Evolutionary conservation across 2,329 filamentous ascomycete genomes (phyloP).

Genomic region (Rhynchosporium graminicola): DNA sequence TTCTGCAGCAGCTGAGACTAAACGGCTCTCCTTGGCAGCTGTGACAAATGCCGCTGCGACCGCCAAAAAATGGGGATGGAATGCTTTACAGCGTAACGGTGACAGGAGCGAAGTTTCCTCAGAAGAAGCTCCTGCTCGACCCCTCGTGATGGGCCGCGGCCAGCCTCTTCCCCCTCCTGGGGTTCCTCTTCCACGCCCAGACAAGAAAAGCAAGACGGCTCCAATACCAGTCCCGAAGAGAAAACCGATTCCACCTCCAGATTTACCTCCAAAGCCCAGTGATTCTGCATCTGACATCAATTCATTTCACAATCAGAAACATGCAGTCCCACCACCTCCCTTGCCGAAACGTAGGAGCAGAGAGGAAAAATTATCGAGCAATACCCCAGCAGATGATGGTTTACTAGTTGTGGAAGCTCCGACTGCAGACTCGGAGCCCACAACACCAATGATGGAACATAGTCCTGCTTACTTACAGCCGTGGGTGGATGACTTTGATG

Average conservation of each 20-base stretch:
- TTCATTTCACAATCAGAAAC: slow-evolving; percentile 28
- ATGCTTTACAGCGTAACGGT: slow-evolving; percentile 52
- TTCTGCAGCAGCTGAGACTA: slow-evolving; percentile 40
- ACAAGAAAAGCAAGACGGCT: slow-evolving; percentile 59
- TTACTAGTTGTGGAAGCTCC: slow-evolving; percentile 68
- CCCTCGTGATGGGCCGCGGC: slow-evolving; percentile 70
- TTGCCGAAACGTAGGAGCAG: slow-evolving; percentile 45
- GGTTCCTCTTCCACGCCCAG: slow-evolving; percentile 71
- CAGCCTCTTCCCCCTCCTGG: slow-evolving; percentile 81
- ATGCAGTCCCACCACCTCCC: slow-evolving; percentile 47
- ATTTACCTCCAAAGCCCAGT: slow-evolving; percentile 38
- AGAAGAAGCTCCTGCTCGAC: slow-evolving; percentile 55
- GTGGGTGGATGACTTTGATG: slow-evolving; percentile 42
- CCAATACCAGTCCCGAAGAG: slow-evolving; percentile 61
- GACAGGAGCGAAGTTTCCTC: slow-evolving; percentile 38
- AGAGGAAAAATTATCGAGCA: slow-evolving; percentile 42
- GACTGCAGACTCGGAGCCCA: slow-evolving; percentile 61
- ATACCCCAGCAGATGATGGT: slow-evolving; percentile 48
- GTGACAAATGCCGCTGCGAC: slow-evolving; percentile 57
- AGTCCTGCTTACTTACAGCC: slow-evolving; percentile 38
- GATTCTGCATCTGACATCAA: slow-evolving; percentile 39
- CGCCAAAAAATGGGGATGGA: slow-evolving; percentile 61
- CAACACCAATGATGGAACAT: slow-evolving; percentile 50
- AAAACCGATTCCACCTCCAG: slow-evolving; percentile 58
- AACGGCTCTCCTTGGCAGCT: slow-evolving; percentile 54